These are phyloP conservation scores for Volvariella volvacea DNA, from an alignment of 1,284 basidiomycete species.

Conservation along the genomic window DNA sequence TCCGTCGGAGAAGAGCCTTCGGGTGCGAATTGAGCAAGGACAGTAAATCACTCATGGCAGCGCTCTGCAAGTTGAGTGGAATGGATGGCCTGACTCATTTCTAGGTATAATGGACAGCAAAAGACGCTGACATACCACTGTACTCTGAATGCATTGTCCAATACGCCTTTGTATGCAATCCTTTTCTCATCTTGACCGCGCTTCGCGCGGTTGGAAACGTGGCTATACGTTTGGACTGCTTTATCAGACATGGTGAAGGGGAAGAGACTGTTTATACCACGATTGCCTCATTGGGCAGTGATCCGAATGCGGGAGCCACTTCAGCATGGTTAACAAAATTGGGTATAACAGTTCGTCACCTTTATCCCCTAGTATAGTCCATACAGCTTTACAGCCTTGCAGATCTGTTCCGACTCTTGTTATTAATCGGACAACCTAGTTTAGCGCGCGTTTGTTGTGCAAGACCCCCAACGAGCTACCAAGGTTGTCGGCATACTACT, in stretches of 20 bases:
- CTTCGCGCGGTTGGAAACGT: constrained; percentile 55
- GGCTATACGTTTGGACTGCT: constrained; percentile 41
- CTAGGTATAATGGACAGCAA: constrained; percentile 8
- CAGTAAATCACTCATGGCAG: constrained; percentile 26
- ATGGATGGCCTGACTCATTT: constrained; percentile 50
- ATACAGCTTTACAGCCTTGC: too few species aligned
- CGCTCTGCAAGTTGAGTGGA: constrained; percentile 57
- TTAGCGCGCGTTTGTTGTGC: too few species aligned
- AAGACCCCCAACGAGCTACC: too few species aligned
- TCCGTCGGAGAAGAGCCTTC: constrained; percentile 33
- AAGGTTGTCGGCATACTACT: too few species aligned
- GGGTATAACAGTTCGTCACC: too few species aligned
- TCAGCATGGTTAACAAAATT: too few species aligned
- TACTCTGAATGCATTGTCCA: constrained; percentile 69
- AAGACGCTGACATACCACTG: constrained; percentile 43
- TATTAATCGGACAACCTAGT: too few species aligned
- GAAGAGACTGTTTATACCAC: too few species aligned
- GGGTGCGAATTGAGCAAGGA: constrained; percentile 42
- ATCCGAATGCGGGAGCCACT: too few species aligned
- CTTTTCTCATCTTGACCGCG: constrained; percentile 37
- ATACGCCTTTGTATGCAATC: constrained; percentile 57
- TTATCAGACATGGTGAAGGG: constrained; percentile 31
- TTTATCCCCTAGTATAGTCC: too few species aligned
- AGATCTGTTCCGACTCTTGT: too few species aligned
- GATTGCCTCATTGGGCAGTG: too few species aligned